Evolutionary conservation across 139 green algal genomes (phyloP), one percentile per base, ranked within the genome.

Genomic region (Spirogloea muscicola): DNA sequence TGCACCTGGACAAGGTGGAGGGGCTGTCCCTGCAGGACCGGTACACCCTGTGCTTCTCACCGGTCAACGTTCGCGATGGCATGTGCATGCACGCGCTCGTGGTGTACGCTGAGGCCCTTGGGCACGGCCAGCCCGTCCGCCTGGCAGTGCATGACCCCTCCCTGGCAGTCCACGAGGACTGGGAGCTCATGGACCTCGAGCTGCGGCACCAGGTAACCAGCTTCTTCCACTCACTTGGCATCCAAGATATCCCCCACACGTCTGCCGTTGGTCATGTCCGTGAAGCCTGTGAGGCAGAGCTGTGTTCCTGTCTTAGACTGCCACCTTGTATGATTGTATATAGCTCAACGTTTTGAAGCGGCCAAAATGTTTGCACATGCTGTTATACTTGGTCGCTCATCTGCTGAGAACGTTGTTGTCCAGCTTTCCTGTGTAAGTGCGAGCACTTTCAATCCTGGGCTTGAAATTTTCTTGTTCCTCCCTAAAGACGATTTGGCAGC

Each of bases 41-140:
- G 31, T 82, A 74, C n/a, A 40, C 18, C 27, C 73, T 82, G 67
- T 72, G 49, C 29, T 73, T 71, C 1, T 66, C 75, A 9, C 75
- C 75, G 10, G 75, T 69, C 37, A 82, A 82, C 39, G 41, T 29
- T 25, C 51, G 74, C 46, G 74, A 82, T 33, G 39, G 52, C 33
- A 68, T 40, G 29, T 27, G 29, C 3, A 76, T 82, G 74, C 33
- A 48, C 38, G 68, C 52, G 3, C 49, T 82, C 37, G 25, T 82
- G 34, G 4, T 16, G 10, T 82, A 58, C 52, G 74, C 74, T 1
- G 4, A 33, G 9, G 6, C 33, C 13, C 79, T 79, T 29, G 68
- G 29, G n/a, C 21, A 25, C 2, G 68, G 68, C 29, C 21, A 38
- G 13, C 64, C 44, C 3, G 74, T 78, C 29, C 74, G 36, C 31